phyloP scores from a whole-genome alignment of 179 eudicot genomes.

The Beta corolliflora region DNA sequence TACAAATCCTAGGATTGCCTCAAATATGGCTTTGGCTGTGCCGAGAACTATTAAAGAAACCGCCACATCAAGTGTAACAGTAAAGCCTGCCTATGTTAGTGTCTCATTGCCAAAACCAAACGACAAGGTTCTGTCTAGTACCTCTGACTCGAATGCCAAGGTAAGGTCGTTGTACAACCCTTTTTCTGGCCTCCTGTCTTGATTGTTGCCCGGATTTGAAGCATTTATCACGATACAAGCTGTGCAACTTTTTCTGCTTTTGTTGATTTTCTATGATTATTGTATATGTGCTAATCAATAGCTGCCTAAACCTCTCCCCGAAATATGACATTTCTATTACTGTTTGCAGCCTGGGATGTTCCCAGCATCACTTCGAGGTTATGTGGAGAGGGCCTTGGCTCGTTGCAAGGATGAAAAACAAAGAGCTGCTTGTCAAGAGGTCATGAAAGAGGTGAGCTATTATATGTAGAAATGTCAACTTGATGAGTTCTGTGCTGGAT shows the following conservation, averaged over 20 bases:
- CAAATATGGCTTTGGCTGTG: conserved; percentile 57
- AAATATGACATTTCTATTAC: conserved; percentile 15
- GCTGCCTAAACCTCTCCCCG: neutral
- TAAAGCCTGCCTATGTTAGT: conserved; percentile 86
- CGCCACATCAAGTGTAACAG: conserved; percentile 43
- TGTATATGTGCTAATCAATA: neutral
- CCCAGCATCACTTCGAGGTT: conserved; percentile 88
- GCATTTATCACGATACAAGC: neutral
- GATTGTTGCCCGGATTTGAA: neutral
- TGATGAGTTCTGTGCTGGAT: neutral
- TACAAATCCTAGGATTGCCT: conserved; percentile 86
- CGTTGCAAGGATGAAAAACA: conserved; percentile 92
- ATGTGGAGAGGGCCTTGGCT: conserved; percentile 96
- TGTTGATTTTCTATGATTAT: neutral
- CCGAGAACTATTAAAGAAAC: conserved; percentile 57
- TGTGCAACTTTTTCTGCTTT: neutral
- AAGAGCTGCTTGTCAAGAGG: conserved; percentile 69
- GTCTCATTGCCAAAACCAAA: conserved; percentile 63
- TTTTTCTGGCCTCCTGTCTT: conserved; percentile 1
- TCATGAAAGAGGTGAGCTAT: conserved; percentile 76
- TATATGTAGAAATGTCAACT: neutral
- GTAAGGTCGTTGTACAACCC: conserved; percentile 38
- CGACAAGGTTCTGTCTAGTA: conserved; percentile 48
- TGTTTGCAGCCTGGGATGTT: conserved; percentile 70
- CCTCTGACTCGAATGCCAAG: conserved; percentile 70